Base-by-base conservation (phyloP, 148 eudicot genomes). In the Bassia scoparia region DNA sequence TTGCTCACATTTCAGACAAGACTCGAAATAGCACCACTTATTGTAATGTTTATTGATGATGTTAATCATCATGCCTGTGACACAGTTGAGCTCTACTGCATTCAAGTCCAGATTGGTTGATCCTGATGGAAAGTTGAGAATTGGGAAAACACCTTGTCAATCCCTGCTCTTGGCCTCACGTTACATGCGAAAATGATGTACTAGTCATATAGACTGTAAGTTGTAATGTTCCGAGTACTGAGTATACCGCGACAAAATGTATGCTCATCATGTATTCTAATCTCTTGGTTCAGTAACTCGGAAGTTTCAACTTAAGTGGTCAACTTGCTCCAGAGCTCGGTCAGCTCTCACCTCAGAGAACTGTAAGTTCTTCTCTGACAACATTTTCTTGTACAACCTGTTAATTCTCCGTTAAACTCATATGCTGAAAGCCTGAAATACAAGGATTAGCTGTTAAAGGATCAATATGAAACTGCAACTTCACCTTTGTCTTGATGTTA, bases 51-150 rank as follows among this genome's bases (percentile, higher is more conserved):
- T 30, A 1, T n/a, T 61, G 23, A 9, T 7, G 24, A 65, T 41
- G 69, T n/a, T n/a, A n/a, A 12, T 23, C n/a, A 8, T 37, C 1
- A 44, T 41, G 53, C 5, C 53, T 63, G 30, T 48, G 23, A 34
- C 13, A 53, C 77, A 74, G 77, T 55, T n/a, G 56, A 15, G 77
- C 77, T 43, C 52, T 74, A 68, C 18, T 54, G 71, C 64, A 60
- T 53, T 74, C 71, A 74, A n/a, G 65, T 38, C 63, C 53, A 67
- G 46, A 24, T 31, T 74, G 69, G 31, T 46, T 35, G 77, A 74
- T 74, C 77, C 72, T 50, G 38, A 68, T 27, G 72, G n/a, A 5
- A 48, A 29, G 3, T 11, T 68, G 38, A 7, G 50, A 3, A 27
- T 15, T 5, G 31, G 72, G 72, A 38, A 68, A 30, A 2, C 72